Evolutionary conservation across 108 stramenopile genomes (phyloP).

Genomic region (Pseudonitzschia pungens): DNA sequence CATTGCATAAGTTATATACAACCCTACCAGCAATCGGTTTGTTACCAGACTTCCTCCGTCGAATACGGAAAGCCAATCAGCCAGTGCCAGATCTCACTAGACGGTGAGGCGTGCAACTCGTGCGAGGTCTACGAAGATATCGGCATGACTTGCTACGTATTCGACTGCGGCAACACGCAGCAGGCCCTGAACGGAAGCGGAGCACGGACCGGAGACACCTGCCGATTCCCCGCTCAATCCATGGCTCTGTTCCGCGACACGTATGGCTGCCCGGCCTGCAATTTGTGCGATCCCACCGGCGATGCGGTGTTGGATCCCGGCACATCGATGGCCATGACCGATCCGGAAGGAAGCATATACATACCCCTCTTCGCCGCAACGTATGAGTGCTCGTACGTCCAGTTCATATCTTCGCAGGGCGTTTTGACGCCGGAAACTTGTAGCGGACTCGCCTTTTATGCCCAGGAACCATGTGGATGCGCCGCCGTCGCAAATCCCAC

Average conservation of each 20-base stretch:
- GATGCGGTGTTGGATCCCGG: background rate
- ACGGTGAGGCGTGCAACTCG: background rate
- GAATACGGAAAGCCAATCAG: background rate
- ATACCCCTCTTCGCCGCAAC: background rate
- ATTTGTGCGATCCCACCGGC: background rate
- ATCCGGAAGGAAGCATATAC: background rate
- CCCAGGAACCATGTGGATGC: background rate
- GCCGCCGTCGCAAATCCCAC: background rate
- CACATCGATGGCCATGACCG: background rate
- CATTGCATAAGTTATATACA: background rate
- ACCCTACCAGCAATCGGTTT: slow-evolving; percentile 6
- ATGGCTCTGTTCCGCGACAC: background rate
- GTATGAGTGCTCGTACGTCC: slow-evolving; percentile 8
- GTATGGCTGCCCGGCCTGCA: slow-evolving; percentile 11
- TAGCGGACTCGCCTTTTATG: background rate
- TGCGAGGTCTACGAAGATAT: background rate
- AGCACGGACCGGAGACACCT: background rate
- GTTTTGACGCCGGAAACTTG: slow-evolving; percentile 2
- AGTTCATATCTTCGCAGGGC: background rate
- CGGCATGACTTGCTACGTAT: slow-evolving; percentile 3
- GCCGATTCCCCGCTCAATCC: background rate
- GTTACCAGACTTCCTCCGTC: background rate
- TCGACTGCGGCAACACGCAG: slow-evolving; percentile 10
- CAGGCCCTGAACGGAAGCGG: background rate
- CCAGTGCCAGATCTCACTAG: background rate